phyloP scores from a whole-genome alignment of 1,284 basidiomycete genomes.

The Ustilago curta region DNA sequence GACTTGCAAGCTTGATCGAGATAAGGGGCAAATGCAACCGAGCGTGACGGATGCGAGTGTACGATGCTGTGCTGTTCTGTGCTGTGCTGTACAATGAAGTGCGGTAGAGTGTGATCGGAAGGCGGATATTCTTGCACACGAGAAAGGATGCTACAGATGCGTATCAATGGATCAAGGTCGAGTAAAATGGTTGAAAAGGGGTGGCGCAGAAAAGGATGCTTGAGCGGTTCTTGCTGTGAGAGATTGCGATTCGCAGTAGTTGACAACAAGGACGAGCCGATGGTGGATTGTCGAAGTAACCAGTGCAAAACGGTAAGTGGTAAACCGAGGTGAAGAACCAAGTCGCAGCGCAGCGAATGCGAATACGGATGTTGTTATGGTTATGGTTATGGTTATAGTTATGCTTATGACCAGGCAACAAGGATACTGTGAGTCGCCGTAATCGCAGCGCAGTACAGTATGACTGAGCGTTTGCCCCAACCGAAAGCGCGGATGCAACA shows the following conservation, averaged over 20 bases:
- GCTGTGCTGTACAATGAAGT: not conserved
- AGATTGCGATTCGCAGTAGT: not conserved
- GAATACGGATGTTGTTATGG: not conserved
- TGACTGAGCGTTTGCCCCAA: not conserved
- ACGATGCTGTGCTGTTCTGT: not conserved
- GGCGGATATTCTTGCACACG: not conserved
- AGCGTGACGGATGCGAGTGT: not conserved
- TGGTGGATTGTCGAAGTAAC: not conserved
- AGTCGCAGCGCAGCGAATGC: not conserved
- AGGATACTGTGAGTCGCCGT: not conserved
- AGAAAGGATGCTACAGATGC: not conserved
- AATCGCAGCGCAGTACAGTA: not conserved
- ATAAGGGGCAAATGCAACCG: not conserved
- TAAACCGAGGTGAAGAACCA: not conserved
- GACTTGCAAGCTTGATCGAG: not conserved
- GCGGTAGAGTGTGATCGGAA: not conserved
- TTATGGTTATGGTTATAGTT: not conserved
- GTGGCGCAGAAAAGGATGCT: not conserved
- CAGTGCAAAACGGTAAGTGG: not conserved
- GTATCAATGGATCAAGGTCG: not conserved
- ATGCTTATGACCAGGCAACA: not conserved
- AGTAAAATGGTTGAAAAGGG: not conserved
- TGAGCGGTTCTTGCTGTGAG: not conserved
- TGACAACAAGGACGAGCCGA: not conserved
- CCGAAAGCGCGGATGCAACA: not conserved